Evolutionary conservation across 208 protist species (phyloP).

Genomic region (Angomonas ambiguus): DNA sequence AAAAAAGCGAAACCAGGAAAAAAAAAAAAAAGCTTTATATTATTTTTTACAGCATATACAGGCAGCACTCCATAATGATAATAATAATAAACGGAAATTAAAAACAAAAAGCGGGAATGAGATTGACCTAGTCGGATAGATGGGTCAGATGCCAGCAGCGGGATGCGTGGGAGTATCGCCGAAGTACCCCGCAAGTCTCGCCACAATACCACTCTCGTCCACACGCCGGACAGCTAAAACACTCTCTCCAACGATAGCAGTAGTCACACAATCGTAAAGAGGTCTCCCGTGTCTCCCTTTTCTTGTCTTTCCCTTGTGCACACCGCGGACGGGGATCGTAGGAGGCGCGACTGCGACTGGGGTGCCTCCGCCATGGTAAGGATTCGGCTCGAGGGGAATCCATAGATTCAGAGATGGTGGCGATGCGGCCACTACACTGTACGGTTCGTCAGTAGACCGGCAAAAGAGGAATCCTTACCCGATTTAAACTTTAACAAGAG

Average conservation of each 20-base stretch:
- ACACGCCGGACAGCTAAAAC: constrained; percentile 43
- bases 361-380: background rate
- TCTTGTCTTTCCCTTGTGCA: background rate
- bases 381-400: background rate
- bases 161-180: constrained; percentile 28
- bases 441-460: no score
- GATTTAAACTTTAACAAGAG: background rate
- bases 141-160: constrained; percentile 22
- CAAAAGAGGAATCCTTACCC: no score
- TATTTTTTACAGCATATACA: background rate
- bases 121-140: background rate
- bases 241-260: constrained; percentile 40
- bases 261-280: constrained; percentile 38
- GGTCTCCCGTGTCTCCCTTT: background rate
- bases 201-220: constrained; percentile 76
- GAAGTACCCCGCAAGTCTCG: constrained; percentile 41
- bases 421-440: no score
- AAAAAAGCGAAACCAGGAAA: constrained; percentile 9
- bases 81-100: background rate
- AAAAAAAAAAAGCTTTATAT: background rate
- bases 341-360: background rate
- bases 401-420: no score
- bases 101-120: background rate
- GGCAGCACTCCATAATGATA: background rate
- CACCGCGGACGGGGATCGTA: background rate